A percentile compares a stretch with the other conserved stretches of the same genome.
phyloP scores from a whole-genome alignment of 139 green algal genomes.

The Ettlia oleoabundans region DNA sequence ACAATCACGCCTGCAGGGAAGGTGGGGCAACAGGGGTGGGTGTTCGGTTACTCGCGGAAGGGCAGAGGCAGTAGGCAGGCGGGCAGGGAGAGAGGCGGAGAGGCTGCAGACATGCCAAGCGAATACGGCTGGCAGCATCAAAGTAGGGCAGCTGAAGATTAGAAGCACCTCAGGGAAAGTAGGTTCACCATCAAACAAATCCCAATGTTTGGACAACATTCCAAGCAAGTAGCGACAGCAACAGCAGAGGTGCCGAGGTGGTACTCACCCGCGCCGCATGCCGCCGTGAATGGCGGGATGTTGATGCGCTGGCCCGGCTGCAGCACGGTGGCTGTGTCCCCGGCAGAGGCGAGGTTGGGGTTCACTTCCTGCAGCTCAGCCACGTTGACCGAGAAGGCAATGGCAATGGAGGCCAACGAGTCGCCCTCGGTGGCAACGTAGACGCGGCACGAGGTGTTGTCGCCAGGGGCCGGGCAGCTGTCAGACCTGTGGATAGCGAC shows the following conservation, averaged over 20 bases:
- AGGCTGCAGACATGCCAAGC: neutral
- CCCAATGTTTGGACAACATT: too few species aligned
- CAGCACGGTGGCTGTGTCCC: constrained; percentile 11
- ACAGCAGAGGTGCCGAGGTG: too few species aligned
- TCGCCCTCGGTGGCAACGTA: constrained; percentile 32
- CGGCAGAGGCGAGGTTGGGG: neutral
- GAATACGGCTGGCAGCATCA: neutral
- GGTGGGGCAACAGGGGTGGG: neutral
- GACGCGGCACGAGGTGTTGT: constrained; percentile 34
- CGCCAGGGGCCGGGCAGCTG: constrained; percentile 32
- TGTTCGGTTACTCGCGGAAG: neutral
- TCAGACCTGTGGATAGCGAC: neutral
- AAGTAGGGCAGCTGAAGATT: neutral
- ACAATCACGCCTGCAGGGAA: neutral
- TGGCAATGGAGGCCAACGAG: constrained; percentile 38
- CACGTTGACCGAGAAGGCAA: constrained; percentile 34
- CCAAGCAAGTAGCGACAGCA: too few species aligned
- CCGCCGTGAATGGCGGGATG: constrained; percentile 31
- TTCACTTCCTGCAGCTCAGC: constrained; percentile 30
- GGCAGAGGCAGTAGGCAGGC: neutral
- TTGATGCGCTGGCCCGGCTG: constrained; percentile 35
- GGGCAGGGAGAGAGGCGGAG: too few species aligned
- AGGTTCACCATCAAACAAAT: neutral
- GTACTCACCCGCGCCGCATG: constrained; percentile 32
- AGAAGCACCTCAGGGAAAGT: neutral